These are phyloP conservation scores for Taphrina wiesneri DNA, from an alignment of 1,139 yeast species.

Conservation along the genomic window DNA sequence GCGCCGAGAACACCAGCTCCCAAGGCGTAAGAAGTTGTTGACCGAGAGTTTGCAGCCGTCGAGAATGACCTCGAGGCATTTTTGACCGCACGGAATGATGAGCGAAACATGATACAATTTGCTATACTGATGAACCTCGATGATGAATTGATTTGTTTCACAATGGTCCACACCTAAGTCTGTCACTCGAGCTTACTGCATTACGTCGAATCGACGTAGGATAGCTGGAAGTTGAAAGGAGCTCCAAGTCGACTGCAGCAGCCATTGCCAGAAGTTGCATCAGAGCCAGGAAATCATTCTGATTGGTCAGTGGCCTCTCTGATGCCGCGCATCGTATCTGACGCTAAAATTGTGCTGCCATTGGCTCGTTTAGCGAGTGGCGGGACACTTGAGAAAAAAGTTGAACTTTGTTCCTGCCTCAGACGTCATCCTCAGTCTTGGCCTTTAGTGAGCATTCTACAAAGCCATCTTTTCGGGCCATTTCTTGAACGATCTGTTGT, in stretches of 20 bases:
- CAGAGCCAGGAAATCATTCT: not conserved
- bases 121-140: not conserved
- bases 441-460: too few relatives aligned
- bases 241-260: too few relatives aligned
- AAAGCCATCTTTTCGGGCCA: too few relatives aligned
- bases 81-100: not conserved
- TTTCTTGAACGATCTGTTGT: too few relatives aligned
- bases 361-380: not conserved
- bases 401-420: not conserved
- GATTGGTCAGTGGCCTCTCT: not conserved
- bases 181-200: not conserved
- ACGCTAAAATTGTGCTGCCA: not conserved
- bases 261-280: too few relatives aligned
- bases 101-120: conserved; percentile 2
- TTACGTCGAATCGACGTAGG: not conserved
- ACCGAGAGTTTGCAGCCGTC: not conserved
- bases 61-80: not conserved
- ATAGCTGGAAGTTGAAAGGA: not conserved
- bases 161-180: not conserved
- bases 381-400: not conserved
- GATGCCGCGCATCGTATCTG: not conserved
- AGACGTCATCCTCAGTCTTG: not conserved
- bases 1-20: conserved; percentile 26
- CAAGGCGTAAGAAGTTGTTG: conserved; percentile 12
- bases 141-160: too few relatives aligned